Percentiles rank a stretch among this genome's conserved stretches.
These are phyloP conservation scores for Ganoderma lucidum DNA, from an alignment of 1,284 basidiomycete species.

Conservation along the genomic window DNA sequence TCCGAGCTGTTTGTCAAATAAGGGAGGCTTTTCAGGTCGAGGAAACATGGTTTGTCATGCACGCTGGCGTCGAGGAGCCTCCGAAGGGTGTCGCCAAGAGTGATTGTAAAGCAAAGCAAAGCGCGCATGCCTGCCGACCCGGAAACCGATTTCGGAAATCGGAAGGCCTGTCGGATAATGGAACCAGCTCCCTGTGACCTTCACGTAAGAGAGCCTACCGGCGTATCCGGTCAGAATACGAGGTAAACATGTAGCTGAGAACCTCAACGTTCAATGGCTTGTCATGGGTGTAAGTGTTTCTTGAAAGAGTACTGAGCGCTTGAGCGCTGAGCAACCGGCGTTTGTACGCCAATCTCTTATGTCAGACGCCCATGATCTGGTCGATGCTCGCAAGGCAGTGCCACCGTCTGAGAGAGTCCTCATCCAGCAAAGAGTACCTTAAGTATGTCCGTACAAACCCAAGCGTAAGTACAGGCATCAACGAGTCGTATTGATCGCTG, in stretches of 20 bases:
- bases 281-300: neutral
- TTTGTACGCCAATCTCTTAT: no score
- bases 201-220: neutral
- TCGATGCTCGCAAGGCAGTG: neutral
- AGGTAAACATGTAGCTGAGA: neutral
- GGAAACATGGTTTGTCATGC: neutral
- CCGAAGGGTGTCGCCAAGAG: neutral
- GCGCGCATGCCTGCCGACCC: neutral
- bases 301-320: neutral
- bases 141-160: neutral
- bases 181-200: neutral
- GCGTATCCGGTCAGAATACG: neutral
- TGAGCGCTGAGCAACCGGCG: no score
- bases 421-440: neutral
- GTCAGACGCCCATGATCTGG: neutral
- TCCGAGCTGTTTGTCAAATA: neutral
- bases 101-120: neutral
- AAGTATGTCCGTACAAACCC: neutral
- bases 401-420: no score
- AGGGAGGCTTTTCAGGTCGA: neutral
- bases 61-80: neutral
- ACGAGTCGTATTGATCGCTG: neutral
- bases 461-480: neutral
- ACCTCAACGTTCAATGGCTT: neutral
- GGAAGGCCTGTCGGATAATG: neutral